Percentiles rank a stretch among this genome's conserved stretches.
Evolutionary conservation across 805 yeast species (phyloP).

Genomic region (Teunomyces panamensis): DNA sequence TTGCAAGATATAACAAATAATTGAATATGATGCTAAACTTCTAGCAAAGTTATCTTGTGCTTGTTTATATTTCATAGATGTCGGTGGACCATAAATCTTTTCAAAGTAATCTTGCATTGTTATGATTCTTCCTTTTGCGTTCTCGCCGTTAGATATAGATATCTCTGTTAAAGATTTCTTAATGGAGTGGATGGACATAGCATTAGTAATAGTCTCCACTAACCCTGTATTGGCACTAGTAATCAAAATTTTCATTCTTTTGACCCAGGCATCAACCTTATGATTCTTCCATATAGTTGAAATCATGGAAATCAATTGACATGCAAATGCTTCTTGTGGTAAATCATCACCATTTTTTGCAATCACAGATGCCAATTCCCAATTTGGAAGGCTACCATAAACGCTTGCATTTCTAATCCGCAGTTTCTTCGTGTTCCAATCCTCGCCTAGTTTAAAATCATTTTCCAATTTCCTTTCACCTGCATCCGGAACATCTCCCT

Average conservation of each 20-base stretch:
- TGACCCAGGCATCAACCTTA: conserved; percentile 81
- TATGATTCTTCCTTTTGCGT: conserved; percentile 67
- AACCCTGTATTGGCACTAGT: conserved; percentile 89
- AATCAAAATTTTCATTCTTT: conserved; percentile 85
- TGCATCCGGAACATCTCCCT: conserved; percentile 58
- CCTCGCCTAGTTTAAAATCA: conserved; percentile 91
- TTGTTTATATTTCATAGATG: too few relatives aligned
- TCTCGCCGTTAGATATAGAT: conserved; percentile 62
- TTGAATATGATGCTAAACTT: conserved; percentile 88
- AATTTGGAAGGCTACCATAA: conserved; percentile 81
- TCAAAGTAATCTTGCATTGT: conserved; percentile 76
- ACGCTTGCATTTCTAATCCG: conserved; percentile 76
- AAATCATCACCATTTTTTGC: conserved; percentile 95
- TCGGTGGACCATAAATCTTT: conserved; percentile 65
- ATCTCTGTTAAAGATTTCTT: conserved; percentile 86
- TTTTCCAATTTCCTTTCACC: conserved; percentile 92
- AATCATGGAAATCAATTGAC: conserved; percentile 86
- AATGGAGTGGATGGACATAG: conserved; percentile 89
- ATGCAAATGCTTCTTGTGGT: conserved; percentile 97
- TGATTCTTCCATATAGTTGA: conserved; percentile 77
- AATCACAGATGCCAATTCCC: conserved; percentile 95
- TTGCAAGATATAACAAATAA: conserved; percentile 84
- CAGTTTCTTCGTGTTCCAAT: conserved; percentile 80
- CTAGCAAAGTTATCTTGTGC: conserved; percentile 85
- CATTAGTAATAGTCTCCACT: conserved; percentile 95